Conservation (phyloP, 768 basidiomycete genomes). For the Amanita brunnescens region DNA sequence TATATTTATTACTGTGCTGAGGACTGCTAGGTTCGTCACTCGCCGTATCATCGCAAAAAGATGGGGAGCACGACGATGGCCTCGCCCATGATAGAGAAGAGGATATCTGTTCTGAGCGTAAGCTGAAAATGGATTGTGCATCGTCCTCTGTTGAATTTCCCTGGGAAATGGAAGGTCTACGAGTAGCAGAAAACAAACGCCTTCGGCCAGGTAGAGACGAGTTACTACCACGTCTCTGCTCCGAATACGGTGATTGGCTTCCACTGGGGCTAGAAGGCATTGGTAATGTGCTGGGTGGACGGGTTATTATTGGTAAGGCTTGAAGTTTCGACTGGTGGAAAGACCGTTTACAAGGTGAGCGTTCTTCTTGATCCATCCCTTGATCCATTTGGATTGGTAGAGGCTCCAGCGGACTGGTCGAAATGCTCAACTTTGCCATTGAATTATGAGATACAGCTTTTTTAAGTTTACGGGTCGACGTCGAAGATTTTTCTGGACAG, state of each 20-base stretch:
- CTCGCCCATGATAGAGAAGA: constrained; percentile 18
- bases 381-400: constrained; percentile 10
- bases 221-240: constrained; percentile 22
- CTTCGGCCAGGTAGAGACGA: constrained; percentile 28
- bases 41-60: constrained; percentile 41
- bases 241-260: constrained; percentile 11
- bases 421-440: constrained; percentile 28
- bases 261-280: constrained; percentile 18
- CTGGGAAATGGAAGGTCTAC: constrained; percentile 45
- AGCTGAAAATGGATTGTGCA: constrained; percentile 43
- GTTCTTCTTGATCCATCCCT: constrained; percentile 23
- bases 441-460: constrained; percentile 53
- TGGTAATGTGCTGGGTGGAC: constrained; percentile 23
- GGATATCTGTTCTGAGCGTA: constrained; percentile 29
- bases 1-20: constrained; percentile 34
- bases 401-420: constrained; percentile 13
- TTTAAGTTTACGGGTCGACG: constrained; percentile 32
- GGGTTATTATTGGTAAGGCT: constrained; percentile 33
- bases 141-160: constrained; percentile 40
- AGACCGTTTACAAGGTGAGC: constrained; percentile 41
- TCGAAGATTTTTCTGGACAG: constrained; percentile 9
- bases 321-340: constrained; percentile 55
- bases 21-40: constrained; percentile 31
- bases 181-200: constrained; percentile 58
- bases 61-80: constrained; percentile 16